These are phyloP conservation scores for Colletotrichum simmondsii DNA, from an alignment of 2,329 filamentous ascomycete genomes.

Conservation along the genomic window DNA sequence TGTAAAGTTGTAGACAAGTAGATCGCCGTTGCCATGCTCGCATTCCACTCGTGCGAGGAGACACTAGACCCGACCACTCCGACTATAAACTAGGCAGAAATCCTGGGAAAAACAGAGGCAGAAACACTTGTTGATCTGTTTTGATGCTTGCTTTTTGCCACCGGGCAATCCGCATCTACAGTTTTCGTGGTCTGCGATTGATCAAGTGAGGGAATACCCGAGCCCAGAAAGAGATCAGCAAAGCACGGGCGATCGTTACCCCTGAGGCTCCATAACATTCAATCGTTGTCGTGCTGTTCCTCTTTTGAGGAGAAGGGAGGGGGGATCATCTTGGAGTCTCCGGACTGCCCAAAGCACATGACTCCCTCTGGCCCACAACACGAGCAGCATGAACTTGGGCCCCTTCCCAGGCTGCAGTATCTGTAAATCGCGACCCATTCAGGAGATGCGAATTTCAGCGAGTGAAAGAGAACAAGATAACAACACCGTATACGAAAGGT, in stretches of 20 bases:
- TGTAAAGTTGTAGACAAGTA: background rate
- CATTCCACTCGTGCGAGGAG: background rate
- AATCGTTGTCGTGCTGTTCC: background rate
- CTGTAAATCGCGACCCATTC: background rate
- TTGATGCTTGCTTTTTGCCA: background rate
- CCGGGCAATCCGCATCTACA: background rate
- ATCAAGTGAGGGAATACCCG: background rate
- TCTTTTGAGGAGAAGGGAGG: background rate
- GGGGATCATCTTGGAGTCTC: background rate
- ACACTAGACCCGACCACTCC: background rate
- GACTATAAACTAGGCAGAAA: background rate
- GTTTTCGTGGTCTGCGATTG: background rate
- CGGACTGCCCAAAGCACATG: background rate
- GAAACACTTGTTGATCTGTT: background rate
- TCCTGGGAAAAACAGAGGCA: background rate
- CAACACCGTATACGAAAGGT: background rate
- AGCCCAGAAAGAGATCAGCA: background rate
- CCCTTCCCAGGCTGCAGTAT: background rate
- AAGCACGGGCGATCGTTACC: constrained; percentile 2
- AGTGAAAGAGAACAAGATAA: background rate
- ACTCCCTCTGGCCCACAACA: background rate
- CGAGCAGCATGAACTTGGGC: background rate
- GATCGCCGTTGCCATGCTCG: background rate
- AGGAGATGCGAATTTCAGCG: background rate
- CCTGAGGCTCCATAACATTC: background rate